Evolutionary conservation across 768 basidiomycete species (phyloP).

Genomic region (Boletus reticulatus): DNA sequence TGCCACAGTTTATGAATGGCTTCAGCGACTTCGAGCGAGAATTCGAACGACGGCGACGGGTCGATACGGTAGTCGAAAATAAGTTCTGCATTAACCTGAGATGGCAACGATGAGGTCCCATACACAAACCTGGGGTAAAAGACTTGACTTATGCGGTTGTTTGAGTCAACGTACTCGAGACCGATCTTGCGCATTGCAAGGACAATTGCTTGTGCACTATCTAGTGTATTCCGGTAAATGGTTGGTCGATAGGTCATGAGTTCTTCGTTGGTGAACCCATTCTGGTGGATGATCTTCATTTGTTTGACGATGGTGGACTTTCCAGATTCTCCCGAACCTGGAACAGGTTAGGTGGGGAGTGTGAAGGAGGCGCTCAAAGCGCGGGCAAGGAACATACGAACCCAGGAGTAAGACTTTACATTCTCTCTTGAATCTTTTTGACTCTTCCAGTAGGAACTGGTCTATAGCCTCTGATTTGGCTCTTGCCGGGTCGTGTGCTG

Average conservation of each 20-base stretch:
- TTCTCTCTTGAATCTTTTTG: too few species aligned
- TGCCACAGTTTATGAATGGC: slow-evolving; percentile 70
- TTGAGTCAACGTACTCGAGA: slow-evolving; percentile 66
- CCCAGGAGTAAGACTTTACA: slow-evolving; percentile 94
- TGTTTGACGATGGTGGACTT: slow-evolving; percentile 97
- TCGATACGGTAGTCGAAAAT: slow-evolving; percentile 58
- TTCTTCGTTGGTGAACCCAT: slow-evolving; percentile 80
- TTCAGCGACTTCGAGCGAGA: slow-evolving; percentile 61
- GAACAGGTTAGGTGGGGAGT: neutral
- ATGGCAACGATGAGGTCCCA: slow-evolving; percentile 12
- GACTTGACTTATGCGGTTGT: slow-evolving; percentile 47
- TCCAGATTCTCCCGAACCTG: slow-evolving; percentile 93
- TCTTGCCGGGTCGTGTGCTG: too few species aligned
- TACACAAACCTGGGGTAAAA: fast-evolving
- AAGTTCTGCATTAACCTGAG: slow-evolving; percentile 50
- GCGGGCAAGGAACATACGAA: slow-evolving; percentile 36
- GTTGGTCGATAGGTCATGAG: slow-evolving; percentile 72
- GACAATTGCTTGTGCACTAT: slow-evolving; percentile 84
- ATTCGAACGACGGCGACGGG: slow-evolving; percentile 39
- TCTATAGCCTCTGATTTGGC: too few species aligned
- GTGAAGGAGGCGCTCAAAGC: slow-evolving; percentile 6
- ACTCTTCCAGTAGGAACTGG: too few species aligned
- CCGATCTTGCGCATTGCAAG: slow-evolving; percentile 85
- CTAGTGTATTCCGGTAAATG: slow-evolving; percentile 85
- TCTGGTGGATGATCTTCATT: slow-evolving; percentile 98